Evolutionary conservation across 1,284 basidiomycete genomes (phyloP), one percentile per base, ranked within the genome.

Genomic region (Malassezia vespertilionis): DNA sequence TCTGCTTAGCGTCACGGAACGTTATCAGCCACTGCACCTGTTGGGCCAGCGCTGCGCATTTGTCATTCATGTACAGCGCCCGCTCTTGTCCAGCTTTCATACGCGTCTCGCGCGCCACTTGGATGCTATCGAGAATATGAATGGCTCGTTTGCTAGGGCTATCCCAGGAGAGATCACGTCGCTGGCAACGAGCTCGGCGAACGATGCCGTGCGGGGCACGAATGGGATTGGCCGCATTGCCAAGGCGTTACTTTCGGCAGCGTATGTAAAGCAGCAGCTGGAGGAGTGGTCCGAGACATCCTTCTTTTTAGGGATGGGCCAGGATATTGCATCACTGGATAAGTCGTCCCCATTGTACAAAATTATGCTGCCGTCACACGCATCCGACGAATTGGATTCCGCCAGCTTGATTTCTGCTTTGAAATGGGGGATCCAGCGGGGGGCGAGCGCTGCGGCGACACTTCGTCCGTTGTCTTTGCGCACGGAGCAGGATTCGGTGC

Each of bases 61-160:
- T 74, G 76, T 96, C 42, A 77, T 83, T 31, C 75, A 77, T 7
- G 80, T 93, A 9, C 91, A 97, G 72, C 74, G 93, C 2, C 88
- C 89, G 0, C 72, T 95, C 3, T 74, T 96, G 6, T 78, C 83
- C 43, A 74, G 78, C 1, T 96, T 93, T 66, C 78, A 81, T 47
- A 72, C 76, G 8, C 81, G 89, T 12, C 81, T 97, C 63, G 77
- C 80, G 0, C 79, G 83, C 4, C 86, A 86, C 3, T 74, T 96
- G 9, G 88, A 95, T 60, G 89, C 89, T 0, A 95, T 95, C 60
- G 91, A 96, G 71, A 83, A 82, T 0, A 74, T 93, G 3, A 86
- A 86, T 5, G 53, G 83, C 15, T 80, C 82, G 0, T 81, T 97
- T 58, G 79, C 89, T 23, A 82, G 88, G 4, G 84, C 83, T 3